Evolutionary conservation across 306 rosid species (phyloP).

Genomic region (Corylus heterophylla): DNA sequence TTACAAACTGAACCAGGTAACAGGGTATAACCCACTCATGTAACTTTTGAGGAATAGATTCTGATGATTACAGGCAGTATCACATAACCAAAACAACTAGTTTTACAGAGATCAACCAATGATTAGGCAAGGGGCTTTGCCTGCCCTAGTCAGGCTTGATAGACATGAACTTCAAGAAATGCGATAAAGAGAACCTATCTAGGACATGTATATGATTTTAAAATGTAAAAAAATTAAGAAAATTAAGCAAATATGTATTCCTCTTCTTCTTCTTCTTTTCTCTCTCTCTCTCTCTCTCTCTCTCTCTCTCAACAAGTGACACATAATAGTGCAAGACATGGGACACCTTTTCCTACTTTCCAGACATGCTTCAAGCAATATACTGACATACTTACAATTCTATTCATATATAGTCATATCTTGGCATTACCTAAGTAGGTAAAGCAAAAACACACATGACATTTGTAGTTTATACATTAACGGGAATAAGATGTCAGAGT

Average conservation of each 20-base stretch:
- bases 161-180: neutral
- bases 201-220: neutral
- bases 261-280: neutral
- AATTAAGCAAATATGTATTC: neutral
- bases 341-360: neutral
- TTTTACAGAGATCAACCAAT: slow-evolving; percentile 8
- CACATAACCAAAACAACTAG: slow-evolving; percentile 3
- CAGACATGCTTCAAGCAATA: neutral
- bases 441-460: neutral
- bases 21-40: slow-evolving; percentile 4
- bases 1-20: slow-evolving; percentile 2
- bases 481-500: slow-evolving; percentile 3
- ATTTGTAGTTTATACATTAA: neutral
- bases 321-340: neutral
- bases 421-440: neutral
- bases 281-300: neutral
- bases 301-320: neutral
- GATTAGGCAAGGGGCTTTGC: slow-evolving; percentile 9
- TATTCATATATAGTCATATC: neutral
- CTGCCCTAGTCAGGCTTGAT: slow-evolving; percentile 3
- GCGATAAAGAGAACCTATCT: neutral
- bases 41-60: slow-evolving; percentile 7
- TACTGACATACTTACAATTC: neutral
- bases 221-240: neutral
- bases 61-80: slow-evolving; percentile 12